Base-by-base conservation (phyloP, 768 basidiomycete genomes). In the Chalciporus chontae region DNA sequence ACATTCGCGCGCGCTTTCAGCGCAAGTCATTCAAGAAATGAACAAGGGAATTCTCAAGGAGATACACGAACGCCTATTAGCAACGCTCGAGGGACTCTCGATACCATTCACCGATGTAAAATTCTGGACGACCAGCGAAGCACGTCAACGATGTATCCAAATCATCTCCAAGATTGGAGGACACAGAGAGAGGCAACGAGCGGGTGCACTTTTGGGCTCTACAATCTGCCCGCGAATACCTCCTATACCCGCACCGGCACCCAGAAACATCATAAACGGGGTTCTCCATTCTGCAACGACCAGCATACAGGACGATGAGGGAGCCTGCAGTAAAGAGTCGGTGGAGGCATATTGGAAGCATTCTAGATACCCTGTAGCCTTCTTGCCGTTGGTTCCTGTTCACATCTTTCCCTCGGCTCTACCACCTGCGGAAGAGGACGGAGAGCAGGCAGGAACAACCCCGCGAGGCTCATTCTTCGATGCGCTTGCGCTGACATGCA, bases 141-240 rank as follows among this genome's bases (percentile, higher is more conserved):
- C 90, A 0, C 78, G 79, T 38, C 77, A 80, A 43, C 78, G 90
- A 5, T 86, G 84, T 58, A 69, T 85, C 17, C 75, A 80, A n/a
- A 93, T 94, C 48, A 82, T 91, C 4, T 73, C 75, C 31, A 89
- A 88, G 62, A 90, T 95, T 32, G 91, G 89, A 1, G 90, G 90
- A 0, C 69, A 73, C 5, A 69, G 69, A 51, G 91, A 94, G 68
- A 80, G 75, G 53, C 71, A 73, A 11, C 75, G 91, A 29, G 83
- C 81, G 0, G 70, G 73, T 29, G 85, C 82, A 0, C 65, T 94
- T 19, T 84, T 92, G 54, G 67, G 65, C 17, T 58, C 61, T 24
- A 49, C 34, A 1, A 49, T 48, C 3, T 56, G 50, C 17, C 31
- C 48, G 4, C 29, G 41, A 10, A 55, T 55, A 7, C 50, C 48